Evolutionary conservation across 73 alveolate genomes (phyloP), one percentile per base, ranked within the genome.

Genomic region (Blepharisma stoltei): DNA sequence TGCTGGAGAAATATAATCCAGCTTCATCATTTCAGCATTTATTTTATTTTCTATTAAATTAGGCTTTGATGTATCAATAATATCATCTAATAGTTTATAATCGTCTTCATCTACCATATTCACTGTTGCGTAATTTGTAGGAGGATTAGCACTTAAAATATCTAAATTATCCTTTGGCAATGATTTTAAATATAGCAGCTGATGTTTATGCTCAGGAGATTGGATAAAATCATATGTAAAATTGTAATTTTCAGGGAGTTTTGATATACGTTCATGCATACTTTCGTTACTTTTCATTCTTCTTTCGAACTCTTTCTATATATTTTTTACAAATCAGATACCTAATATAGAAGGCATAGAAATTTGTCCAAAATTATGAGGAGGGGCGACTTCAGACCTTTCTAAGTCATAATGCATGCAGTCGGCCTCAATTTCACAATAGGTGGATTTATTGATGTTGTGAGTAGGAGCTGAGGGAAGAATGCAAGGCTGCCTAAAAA

Each of bases 61-160:
- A 1, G 73, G 73, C 23, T 60, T 60, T 9, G 73, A 5, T 14
- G 23, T 60, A 20, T 60, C 73, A 60, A 60, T n/a, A 20, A 60
- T 14, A n/a, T 60, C 49, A 60, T 60, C 73, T 60, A 60, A 20
- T 1, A 60, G 73, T 60, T 60, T 60, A 8, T 18, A 11, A 4
- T 60, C 73, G 23, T 60, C 73, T 60, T 60, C 73, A 60, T 14
- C 14, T 3, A 14, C 23, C 38, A 60, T 60, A n/a, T 18, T 8
- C 2, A 60, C 48, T 60, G 14, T 38, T 25, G 73, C 46, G 3
- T 60, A 8, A 18, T 60, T 25, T 9, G 23, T 60, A 20, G n/a
- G 18, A 20, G 73, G 73, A 20, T 18, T 14, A 60, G 73, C 46
- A 25, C 37, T 20, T 25, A 60, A 60, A 25, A 60, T 14, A 60